phyloP scores from a whole-genome alignment of 2,329 filamentous ascomycete genomes.

The Seiridium cupressi region DNA sequence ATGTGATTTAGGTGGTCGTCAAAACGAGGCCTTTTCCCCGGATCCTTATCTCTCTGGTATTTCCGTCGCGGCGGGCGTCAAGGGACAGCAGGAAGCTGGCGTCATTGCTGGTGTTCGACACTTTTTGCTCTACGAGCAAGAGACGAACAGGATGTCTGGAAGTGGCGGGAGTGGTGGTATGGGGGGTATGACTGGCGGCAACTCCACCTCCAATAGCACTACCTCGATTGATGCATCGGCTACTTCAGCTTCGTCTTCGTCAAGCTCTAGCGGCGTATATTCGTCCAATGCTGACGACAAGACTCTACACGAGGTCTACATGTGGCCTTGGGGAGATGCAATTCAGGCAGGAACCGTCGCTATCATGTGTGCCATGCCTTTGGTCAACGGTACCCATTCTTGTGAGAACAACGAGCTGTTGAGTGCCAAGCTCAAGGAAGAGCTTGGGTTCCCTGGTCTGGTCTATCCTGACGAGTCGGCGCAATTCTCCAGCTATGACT shows the following conservation, averaged over 20 bases:
- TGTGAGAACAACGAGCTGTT: conserved; percentile 23
- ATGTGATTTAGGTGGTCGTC: background rate
- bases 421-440: conserved; percentile 21
- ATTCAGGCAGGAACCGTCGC: conserved; percentile 16
- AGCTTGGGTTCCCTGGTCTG: conserved; percentile 23
- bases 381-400: conserved; percentile 18
- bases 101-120: conserved; percentile 3
- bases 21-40: background rate
- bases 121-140: conserved; percentile 13
- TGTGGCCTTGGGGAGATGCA: conserved; percentile 20
- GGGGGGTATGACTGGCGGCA: too few relatives aligned
- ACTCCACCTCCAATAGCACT: too few relatives aligned
- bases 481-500: background rate
- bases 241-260: background rate
- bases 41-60: conserved; percentile 7
- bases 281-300: conserved; percentile 18
- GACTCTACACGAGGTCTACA: conserved; percentile 22
- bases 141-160: conserved; percentile 10
- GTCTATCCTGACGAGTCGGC: background rate
- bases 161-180: background rate
- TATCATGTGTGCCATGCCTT: conserved; percentile 24
- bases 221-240: too few relatives aligned
- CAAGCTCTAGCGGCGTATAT: background rate
- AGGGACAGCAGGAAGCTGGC: conserved; percentile 2
- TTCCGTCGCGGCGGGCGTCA: background rate